phyloP scores from a whole-genome alignment of 495 filamentous ascomycete species.

The Penicillium canescens region DNA sequence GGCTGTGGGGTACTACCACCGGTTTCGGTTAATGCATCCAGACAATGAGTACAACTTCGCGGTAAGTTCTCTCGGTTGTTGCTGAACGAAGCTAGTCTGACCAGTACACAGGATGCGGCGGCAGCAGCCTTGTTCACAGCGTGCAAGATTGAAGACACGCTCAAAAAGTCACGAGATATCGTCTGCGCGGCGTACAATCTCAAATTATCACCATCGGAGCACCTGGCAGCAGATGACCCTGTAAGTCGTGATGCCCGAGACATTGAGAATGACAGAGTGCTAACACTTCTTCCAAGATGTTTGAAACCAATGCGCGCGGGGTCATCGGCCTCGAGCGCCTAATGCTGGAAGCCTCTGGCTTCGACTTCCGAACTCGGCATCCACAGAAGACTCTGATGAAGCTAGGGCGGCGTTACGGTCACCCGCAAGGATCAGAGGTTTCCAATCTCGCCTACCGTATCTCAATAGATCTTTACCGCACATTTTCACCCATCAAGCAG shows the following conservation, averaged over 20 bases:
- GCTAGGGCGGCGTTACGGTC: constrained; percentile 54
- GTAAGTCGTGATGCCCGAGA: constrained; percentile 40
- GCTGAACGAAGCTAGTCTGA: constrained; percentile 11
- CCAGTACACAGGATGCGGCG: constrained; percentile 66
- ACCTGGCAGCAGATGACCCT: constrained; percentile 77
- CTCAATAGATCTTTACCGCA: constrained; percentile 86
- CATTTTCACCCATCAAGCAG: constrained; percentile 88
- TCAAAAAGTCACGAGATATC: constrained; percentile 95
- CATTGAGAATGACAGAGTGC: background rate
- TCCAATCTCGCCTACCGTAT: constrained; percentile 73
- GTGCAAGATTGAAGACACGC: constrained; percentile 96
- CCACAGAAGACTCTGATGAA: constrained; percentile 83
- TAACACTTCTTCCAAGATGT: constrained; percentile 52
- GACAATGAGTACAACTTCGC: constrained; percentile 67
- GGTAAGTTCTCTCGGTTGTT: constrained; percentile 27
- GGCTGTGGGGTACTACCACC: constrained; percentile 83
- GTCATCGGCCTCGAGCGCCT: constrained; percentile 88
- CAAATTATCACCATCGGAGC: constrained; percentile 67
- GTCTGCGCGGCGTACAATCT: constrained; percentile 88
- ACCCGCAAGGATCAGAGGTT: constrained; percentile 54
- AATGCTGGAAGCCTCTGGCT: constrained; percentile 90
- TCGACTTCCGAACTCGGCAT: constrained; percentile 91
- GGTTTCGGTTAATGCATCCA: constrained; percentile 77
- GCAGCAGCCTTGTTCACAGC: constrained; percentile 85
- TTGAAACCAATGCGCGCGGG: constrained; percentile 71